phyloP scores from a whole-genome alignment of 2,329 filamentous ascomycete species.

The Clonostachys solani region DNA sequence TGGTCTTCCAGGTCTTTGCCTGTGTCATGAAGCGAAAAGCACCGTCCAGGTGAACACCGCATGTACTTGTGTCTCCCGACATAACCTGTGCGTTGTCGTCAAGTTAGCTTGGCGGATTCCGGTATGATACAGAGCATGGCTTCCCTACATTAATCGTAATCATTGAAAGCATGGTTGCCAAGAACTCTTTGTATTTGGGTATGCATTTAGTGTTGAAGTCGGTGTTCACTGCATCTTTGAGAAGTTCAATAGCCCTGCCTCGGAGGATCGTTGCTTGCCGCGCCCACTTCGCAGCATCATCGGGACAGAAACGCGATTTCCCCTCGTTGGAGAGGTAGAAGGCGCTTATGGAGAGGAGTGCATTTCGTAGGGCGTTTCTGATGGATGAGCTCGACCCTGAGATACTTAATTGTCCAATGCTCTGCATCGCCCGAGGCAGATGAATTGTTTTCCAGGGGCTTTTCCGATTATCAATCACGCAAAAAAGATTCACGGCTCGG shows the following conservation, averaged over 20 bases:
- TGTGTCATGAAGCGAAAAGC: constrained; percentile 7
- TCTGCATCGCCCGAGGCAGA: constrained; percentile 13
- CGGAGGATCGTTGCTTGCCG: constrained; percentile 4
- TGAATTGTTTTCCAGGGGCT: constrained; percentile 19
- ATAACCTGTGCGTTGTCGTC: constrained; percentile 5
- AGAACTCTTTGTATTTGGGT: constrained; percentile 18
- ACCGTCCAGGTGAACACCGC: constrained; percentile 8
- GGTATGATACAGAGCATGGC: neutral
- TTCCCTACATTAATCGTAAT: constrained; percentile 14
- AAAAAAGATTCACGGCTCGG: constrained; percentile 14
- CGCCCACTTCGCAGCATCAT: constrained; percentile 10
- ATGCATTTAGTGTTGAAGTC: constrained; percentile 4
- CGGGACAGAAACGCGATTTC: constrained; percentile 2
- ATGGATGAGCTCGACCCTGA: constrained; percentile 11
- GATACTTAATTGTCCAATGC: constrained; percentile 14
- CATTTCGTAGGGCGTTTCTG: constrained; percentile 12
- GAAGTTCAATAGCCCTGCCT: constrained; percentile 9
- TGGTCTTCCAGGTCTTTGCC: constrained; percentile 4
- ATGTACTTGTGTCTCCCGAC: constrained; percentile 11
- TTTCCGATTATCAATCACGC: constrained; percentile 17
- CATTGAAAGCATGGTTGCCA: constrained; percentile 19
- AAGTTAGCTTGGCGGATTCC: neutral
- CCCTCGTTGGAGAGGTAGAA: constrained; percentile 15
- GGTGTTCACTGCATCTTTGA: constrained; percentile 12
- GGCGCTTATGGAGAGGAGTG: constrained; percentile 15